phyloP scores from a whole-genome alignment of 1,284 basidiomycete species.

The Cryptococcus neoformans region DNA sequence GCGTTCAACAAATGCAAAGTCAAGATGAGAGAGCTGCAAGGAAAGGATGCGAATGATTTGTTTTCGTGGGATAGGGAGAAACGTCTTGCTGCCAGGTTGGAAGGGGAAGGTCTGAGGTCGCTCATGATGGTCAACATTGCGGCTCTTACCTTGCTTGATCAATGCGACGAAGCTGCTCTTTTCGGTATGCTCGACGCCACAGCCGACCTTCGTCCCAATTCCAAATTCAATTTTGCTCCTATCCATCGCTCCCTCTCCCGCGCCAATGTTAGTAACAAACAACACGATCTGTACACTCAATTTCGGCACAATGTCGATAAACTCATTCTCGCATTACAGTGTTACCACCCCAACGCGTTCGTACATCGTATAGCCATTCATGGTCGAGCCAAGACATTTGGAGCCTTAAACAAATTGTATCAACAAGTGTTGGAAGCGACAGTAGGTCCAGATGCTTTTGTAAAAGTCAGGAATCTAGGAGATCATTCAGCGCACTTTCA shows the following conservation, averaged over 20 bases:
- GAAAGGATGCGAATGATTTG: constrained; percentile 14
- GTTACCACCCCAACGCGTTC: constrained; percentile 23
- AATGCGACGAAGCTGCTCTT: constrained; percentile 14
- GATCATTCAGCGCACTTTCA: constrained; percentile 1
- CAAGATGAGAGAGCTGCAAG: constrained; percentile 15
- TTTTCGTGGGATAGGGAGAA: constrained; percentile 12
- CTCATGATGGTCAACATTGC: constrained; percentile 21
- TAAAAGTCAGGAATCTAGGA: constrained; percentile 11
- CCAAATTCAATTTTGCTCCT: constrained; percentile 5
- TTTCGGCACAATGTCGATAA: constrained; percentile 19
- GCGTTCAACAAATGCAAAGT: constrained; percentile 15
- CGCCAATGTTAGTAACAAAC: not conserved
- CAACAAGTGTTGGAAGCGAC: constrained; percentile 19
- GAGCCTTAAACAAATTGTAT: constrained; percentile 11
- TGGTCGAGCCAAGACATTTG: not conserved
- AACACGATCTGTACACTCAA: not conserved
- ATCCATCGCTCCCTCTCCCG: constrained; percentile 4
- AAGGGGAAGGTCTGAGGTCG: constrained; percentile 15
- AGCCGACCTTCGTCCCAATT: constrained; percentile 6
- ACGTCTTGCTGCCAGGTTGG: constrained; percentile 20
- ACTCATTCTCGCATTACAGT: constrained; percentile 14
- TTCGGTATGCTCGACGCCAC: constrained; percentile 15
- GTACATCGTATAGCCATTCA: constrained; percentile 9
- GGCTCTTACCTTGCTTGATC: constrained; percentile 23
- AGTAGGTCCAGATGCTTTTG: constrained; percentile 15